Evolutionary conservation across 2,329 filamentous ascomycete species (phyloP), one percentile per base, ranked within the genome.

Genomic region (Trichoderma afroharzianum): DNA sequence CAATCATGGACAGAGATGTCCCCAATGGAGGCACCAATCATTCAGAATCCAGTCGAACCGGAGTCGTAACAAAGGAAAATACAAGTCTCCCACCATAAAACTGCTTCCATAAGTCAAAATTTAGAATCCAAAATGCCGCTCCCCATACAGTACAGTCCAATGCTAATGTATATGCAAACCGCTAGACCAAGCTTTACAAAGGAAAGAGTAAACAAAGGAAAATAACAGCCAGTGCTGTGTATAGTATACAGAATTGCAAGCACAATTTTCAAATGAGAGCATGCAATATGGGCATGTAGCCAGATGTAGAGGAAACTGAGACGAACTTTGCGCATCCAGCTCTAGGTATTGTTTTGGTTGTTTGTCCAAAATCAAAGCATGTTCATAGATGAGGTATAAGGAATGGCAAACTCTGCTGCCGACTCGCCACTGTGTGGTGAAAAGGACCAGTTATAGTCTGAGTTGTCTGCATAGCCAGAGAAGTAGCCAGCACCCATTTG

Each of bases 361-460:
- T 21, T 33, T 24, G 5, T 63, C 47, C 43, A 24, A 70, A 39
- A 18, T 63, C 26, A 70, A 59, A 79, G 80, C 76, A 82, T 79
- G 74, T 79, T 80, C 77, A 80, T 81, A 66, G 81, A 82, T 58
- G 81, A 78, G 50, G 78, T 76, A 26, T 79, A 77, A 36, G 74
- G 76, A 66, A 77, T 74, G 73, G 69, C 77, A 70, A 80, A 78
- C 11, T 76, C 78, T 4, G 80, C 78, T 14, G 81, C 82, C 3
- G 79, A 76, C 59, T 79, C 79, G 33, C 78, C 74, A 7, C 79
- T 77, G 30, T 82, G 69, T 1, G 83, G 81, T 43, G 84, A 81
- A 55, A 84, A 82, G 6, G 87, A 83, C 82, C 87, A 88, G 74
- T 85, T 84, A 75, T 86, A 88, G 73, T 88, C 86, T 18, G 83